These are phyloP conservation scores for Emmonsia crescens DNA, from an alignment of 2,329 filamentous ascomycete genomes.

Conservation along the genomic window DNA sequence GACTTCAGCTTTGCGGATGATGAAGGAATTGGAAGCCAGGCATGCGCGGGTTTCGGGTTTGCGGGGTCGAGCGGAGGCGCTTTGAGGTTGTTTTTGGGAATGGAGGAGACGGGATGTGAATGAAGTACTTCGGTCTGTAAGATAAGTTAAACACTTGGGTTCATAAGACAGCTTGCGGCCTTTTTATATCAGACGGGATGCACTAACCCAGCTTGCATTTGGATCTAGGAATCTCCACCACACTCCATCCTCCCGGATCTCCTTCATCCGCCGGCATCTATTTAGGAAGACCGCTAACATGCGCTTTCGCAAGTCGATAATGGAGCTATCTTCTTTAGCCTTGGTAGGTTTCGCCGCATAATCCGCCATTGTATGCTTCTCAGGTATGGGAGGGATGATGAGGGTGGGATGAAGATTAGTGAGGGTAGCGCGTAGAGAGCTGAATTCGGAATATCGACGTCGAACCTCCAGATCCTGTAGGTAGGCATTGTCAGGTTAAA, in stretches of 20 bases:
- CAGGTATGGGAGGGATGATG: constrained; percentile 91
- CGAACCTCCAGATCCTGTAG: constrained; percentile 84
- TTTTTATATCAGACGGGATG: neutral
- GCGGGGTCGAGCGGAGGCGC: constrained; percentile 90
- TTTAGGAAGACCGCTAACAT: constrained; percentile 96
- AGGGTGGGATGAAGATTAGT: constrained; percentile 89
- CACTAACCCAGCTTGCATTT: constrained; percentile 88
- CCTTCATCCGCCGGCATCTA: constrained; percentile 82
- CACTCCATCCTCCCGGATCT: constrained; percentile 82
- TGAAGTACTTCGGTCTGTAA: constrained; percentile 82
- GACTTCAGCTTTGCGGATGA: constrained; percentile 73
- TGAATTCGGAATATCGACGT: constrained; percentile 91
- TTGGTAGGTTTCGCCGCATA: constrained; percentile 97
- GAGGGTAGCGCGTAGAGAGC: constrained; percentile 76
- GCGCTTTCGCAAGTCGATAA: constrained; percentile 91
- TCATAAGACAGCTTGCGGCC: neutral
- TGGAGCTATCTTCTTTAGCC: constrained; percentile 92
- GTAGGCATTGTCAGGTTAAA: constrained; percentile 6
- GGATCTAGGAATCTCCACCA: constrained; percentile 98
- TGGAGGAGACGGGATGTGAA: constrained; percentile 77
- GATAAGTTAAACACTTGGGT: neutral
- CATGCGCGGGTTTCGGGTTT: constrained; percentile 80
- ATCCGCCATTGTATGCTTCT: constrained; percentile 98
- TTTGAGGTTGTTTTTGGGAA: constrained; percentile 89
- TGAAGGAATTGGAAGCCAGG: constrained; percentile 76